phyloP scores from a whole-genome alignment of 1,139 yeast genomes.

The Pichia terricola region DNA sequence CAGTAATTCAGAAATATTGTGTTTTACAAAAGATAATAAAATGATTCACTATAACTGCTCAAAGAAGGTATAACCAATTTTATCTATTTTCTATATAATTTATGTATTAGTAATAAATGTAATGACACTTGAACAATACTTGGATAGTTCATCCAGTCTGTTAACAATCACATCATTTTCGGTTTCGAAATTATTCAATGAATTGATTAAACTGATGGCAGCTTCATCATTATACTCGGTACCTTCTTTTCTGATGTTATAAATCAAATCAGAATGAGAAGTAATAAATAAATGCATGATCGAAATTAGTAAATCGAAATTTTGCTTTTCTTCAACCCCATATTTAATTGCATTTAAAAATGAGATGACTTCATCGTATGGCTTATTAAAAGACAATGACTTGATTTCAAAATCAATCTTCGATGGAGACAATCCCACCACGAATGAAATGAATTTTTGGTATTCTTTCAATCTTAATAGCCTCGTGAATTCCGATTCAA shows the following conservation, averaged over 20 bases:
- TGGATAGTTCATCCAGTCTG: constrained; percentile 57
- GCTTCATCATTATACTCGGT: constrained; percentile 12
- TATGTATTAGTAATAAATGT: constrained; percentile 37
- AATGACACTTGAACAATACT: constrained; percentile 79
- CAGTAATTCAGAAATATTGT: constrained; percentile 49
- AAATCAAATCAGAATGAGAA: constrained; percentile 76
- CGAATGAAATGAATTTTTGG: constrained; percentile 40
- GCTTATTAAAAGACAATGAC: constrained; percentile 56
- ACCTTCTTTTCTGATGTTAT: constrained; percentile 29
- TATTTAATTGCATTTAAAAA: constrained; percentile 58
- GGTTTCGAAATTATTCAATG: constrained; percentile 30
- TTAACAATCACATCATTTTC: constrained; percentile 35
- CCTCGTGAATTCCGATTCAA: constrained; percentile 70
- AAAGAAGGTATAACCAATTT: constrained; percentile 1
- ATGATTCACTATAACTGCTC: constrained; percentile 67
- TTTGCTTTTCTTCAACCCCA: constrained; percentile 47
- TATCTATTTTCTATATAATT: neutral
- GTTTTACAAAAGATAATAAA: constrained; percentile 40
- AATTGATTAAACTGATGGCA: constrained; percentile 25
- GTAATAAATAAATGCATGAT: constrained; percentile 66
- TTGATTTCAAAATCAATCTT: constrained; percentile 79
- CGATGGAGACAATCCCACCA: constrained; percentile 67
- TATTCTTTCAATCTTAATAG: constrained; percentile 49
- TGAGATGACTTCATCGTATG: constrained; percentile 51
- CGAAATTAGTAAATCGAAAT: constrained; percentile 70